These are phyloP conservation scores for Coriolopsis trogii DNA, from an alignment of 1,284 basidiomycete genomes.

Conservation along the genomic window DNA sequence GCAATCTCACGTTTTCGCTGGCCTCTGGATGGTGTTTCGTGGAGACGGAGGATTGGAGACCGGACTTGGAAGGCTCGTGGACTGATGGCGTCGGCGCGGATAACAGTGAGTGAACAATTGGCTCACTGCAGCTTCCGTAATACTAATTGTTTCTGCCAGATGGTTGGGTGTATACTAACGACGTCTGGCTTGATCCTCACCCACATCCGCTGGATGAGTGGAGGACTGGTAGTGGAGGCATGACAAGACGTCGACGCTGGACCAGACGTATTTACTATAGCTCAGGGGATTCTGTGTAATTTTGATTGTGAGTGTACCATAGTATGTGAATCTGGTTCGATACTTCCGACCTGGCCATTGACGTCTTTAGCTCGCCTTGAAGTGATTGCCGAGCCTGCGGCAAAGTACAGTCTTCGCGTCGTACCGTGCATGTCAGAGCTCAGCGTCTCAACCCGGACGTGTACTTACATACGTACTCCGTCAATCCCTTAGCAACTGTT, in stretches of 20 bases:
- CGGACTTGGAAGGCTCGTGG: conserved; percentile 64
- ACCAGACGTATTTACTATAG: conserved; percentile 61
- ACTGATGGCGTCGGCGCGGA: conserved; percentile 46
- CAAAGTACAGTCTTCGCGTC: no score
- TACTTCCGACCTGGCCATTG: no score
- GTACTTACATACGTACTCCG: no score
- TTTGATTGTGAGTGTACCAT: neutral
- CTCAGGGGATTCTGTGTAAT: conserved; percentile 4
- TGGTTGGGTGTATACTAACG: conserved; percentile 81
- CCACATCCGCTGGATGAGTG: conserved; percentile 45
- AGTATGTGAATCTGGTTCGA: no score
- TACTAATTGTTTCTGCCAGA: conserved; percentile 44
- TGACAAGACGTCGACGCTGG: conserved; percentile 71
- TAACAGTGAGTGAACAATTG: conserved; percentile 41
- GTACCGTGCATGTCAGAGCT: no score
- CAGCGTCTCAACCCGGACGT: no score
- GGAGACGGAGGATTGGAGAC: conserved; percentile 73
- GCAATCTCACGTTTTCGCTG: conserved; percentile 76
- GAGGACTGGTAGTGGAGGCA: conserved; percentile 42
- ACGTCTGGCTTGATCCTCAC: conserved; percentile 62
- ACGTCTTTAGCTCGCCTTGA: neutral
- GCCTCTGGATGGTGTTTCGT: conserved; percentile 72
- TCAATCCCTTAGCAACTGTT: no score
- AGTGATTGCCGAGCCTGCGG: no score
- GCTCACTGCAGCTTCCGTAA: no score